Percentiles rank a stretch among this genome's conserved stretches.
Evolutionary conservation across 2,329 filamentous ascomycete species (phyloP).

Genomic region (Akanthomyces uredinophilus): DNA sequence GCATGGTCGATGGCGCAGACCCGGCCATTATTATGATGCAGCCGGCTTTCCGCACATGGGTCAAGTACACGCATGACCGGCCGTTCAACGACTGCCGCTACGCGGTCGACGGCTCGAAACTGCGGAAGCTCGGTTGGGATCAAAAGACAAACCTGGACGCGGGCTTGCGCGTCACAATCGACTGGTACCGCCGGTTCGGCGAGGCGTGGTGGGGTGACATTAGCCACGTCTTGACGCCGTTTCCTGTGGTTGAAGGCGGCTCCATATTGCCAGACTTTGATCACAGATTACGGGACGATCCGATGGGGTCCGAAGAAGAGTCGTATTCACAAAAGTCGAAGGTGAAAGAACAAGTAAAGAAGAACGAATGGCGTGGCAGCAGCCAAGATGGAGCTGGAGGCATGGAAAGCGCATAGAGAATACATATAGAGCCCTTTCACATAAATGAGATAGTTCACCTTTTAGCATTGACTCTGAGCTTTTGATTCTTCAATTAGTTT

Average conservation of each 20-base stretch:
- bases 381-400: not conserved
- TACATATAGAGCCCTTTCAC: too few species aligned
- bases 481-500: too few species aligned
- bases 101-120: slow-evolving; percentile 64
- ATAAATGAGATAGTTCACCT: too few species aligned
- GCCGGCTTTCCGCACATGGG: slow-evolving; percentile 49
- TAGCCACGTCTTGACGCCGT: slow-evolving; percentile 61
- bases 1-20: slow-evolving; percentile 46
- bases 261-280: slow-evolving; percentile 49
- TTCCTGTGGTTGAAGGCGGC: slow-evolving; percentile 54
- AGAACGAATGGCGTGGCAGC: not conserved
- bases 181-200: slow-evolving; percentile 64
- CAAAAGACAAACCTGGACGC: slow-evolving; percentile 61
- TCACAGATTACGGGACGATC: slow-evolving; percentile 30
- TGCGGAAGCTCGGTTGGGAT: slow-evolving; percentile 62
- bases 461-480: too few species aligned
- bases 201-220: slow-evolving; percentile 71
- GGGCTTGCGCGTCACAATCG: slow-evolving; percentile 58
- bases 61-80: slow-evolving; percentile 71
- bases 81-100: slow-evolving; percentile 75
- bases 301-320: slow-evolving; percentile 17
- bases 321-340: not conserved
- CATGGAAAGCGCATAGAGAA: not conserved
- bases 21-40: slow-evolving; percentile 26
- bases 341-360: not conserved